phyloP scores from a whole-genome alignment of 2,329 filamentous ascomycete species.

The Colletotrichum zoysiae region DNA sequence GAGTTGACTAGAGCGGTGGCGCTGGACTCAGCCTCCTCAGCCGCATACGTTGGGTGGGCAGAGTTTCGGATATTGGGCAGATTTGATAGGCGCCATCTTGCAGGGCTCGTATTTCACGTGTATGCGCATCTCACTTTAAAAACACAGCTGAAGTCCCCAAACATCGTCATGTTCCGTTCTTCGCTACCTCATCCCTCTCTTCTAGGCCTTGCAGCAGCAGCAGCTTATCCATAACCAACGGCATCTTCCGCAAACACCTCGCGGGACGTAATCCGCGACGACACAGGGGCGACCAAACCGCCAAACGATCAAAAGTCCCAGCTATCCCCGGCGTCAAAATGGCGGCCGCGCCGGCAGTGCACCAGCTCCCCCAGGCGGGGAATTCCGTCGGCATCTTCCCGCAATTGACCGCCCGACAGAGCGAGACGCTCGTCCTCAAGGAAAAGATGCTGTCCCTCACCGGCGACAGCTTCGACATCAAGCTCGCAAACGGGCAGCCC shows the following conservation, averaged over 20 bases:
- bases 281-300: not conserved
- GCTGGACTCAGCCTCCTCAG: slow-evolving; percentile 8
- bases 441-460: slow-evolving; percentile 73
- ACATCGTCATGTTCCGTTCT: not conserved
- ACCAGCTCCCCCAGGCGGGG: slow-evolving; percentile 47
- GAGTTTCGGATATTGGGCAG: not conserved
- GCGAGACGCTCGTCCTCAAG: slow-evolving; percentile 67
- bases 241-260: not conserved
- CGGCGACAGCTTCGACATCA: slow-evolving; percentile 75
- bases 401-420: slow-evolving; percentile 52
- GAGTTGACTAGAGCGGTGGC: not conserved
- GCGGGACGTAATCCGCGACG: not conserved
- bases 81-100: not conserved
- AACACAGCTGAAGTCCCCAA: not conserved
- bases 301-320: not conserved
- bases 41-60: slow-evolving; percentile 3
- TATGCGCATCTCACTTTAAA: not conserved
- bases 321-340: not conserved
- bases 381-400: slow-evolving; percentile 56
- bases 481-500: slow-evolving; percentile 64
- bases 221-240: not conserved
- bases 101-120: slow-evolving; percentile 2
- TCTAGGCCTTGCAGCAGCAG: not conserved
- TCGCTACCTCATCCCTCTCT: too few relatives aligned
- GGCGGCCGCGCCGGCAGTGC: slow-evolving; percentile 10